Evolutionary conservation across 441 rosid genomes (phyloP).

Genomic region (Breynia disticha): DNA sequence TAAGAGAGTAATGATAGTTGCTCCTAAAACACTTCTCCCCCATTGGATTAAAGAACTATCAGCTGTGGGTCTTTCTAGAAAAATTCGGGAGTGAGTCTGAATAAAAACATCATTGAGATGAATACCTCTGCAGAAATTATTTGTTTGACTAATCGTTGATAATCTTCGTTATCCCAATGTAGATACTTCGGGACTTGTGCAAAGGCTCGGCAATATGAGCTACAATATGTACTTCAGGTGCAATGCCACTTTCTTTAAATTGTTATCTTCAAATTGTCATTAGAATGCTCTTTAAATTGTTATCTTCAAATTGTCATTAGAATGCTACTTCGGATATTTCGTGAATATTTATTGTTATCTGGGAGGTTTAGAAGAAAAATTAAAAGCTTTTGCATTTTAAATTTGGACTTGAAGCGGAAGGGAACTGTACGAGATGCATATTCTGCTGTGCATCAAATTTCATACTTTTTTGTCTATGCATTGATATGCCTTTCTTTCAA

Average conservation of each 20-base stretch:
- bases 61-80: conserved; percentile 66
- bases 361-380: too few species aligned
- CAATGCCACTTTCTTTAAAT: conserved; percentile 7
- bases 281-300: not conserved
- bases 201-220: conserved; percentile 81
- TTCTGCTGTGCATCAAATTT: not conserved
- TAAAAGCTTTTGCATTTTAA: conserved; percentile 1
- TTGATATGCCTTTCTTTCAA: conserved; percentile 2
- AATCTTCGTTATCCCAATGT: conserved; percentile 9
- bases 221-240: conserved; percentile 81
- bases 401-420: not conserved
- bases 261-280: not conserved
- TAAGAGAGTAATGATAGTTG: conserved; percentile 73
- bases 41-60: conserved; percentile 96
- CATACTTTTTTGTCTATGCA: not conserved
- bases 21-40: conserved; percentile 85
- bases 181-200: conserved; percentile 68
- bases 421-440: not conserved
- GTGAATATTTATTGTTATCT: too few species aligned
- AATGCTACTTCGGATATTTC: not conserved
- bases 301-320: not conserved
- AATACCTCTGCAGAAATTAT: conserved; percentile 7
- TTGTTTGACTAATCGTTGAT: conserved; percentile 3
- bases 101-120: conserved; percentile 7
- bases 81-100: conserved; percentile 71